Evolutionary conservation across 495 filamentous ascomycete genomes (phyloP), one percentile per base, ranked within the genome.

Genomic region (Cenococcum geophilum): DNA sequence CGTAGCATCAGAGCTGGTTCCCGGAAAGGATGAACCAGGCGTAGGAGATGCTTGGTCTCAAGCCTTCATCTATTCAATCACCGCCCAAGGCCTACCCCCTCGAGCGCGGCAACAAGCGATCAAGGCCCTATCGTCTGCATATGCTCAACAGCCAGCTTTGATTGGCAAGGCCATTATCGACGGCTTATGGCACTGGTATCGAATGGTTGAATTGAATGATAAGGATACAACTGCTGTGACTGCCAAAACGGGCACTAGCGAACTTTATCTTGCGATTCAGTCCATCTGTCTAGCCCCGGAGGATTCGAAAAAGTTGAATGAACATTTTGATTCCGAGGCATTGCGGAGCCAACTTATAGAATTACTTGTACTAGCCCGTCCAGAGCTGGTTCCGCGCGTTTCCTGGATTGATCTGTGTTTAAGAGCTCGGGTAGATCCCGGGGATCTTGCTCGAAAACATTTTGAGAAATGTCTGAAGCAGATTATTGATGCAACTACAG

Each of bases 391-490:
- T 61, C 87, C 91, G 0, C 81, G 82, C 25, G 78, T 82, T 16
- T 85, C 81, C 43, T 98, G 95, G 95, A 98, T 98, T 71, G 85
- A 88, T 25, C 68, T 89, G 4, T 96, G 91, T 69, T 76, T 97
- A 42, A 82, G 80, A 60, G 82, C 87, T 22, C 83, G 86, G 22
- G 77, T 88, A 4, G 93, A 98, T 72, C 93, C 93, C 1, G 92
- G 91, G 18, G 75, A 79, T 11, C 79, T 98, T 52, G 89, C 85
- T 5, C 75, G 76, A 22, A 79, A 74, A 42, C 66, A 76, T 32
- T 61, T 78, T 10, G 66, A 71, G n/a, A 65, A 77, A n/a, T 83
- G 80, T 64, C 74, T 86, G 61, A 69, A 74, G 6, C 48, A 82
- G 54, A 75, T 86, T 34, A 69, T 80, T 35, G 67, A 74, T 8